Evolutionary conservation across 2,329 filamentous ascomycete species (phyloP).

Genomic region (Stagonosporopsis chrysanthemi): DNA sequence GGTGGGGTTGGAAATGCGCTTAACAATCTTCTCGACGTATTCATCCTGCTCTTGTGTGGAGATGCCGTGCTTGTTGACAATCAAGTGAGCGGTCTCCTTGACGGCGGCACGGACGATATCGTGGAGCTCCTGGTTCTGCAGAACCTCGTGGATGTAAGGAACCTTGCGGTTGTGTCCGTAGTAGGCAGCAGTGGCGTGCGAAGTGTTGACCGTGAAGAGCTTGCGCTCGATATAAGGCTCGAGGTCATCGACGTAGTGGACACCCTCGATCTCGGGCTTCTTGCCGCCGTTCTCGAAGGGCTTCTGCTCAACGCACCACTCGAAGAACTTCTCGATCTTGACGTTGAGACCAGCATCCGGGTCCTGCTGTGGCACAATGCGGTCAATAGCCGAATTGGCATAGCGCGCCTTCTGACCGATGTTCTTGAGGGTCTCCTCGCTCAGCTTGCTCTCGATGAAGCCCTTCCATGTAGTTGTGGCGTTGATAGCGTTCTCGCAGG

Average conservation of each 20-base stretch:
- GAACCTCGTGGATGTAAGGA: slow-evolving; percentile 86
- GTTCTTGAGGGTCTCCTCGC: slow-evolving; percentile 69
- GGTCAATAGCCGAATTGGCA: slow-evolving; percentile 97
- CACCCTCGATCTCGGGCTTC: slow-evolving; percentile 79
- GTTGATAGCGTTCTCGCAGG: slow-evolving; percentile 97
- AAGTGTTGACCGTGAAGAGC: slow-evolving; percentile 98
- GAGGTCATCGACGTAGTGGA: slow-evolving; percentile 92
- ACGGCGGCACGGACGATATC: slow-evolving; percentile 80
- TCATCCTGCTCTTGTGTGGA: slow-evolving; percentile 75
- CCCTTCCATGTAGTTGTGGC: slow-evolving; percentile 87
- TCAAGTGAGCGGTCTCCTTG: slow-evolving; percentile 83
- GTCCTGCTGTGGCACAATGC: slow-evolving; percentile 93
- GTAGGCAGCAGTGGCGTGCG: slow-evolving; percentile 95
- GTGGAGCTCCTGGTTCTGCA: slow-evolving; percentile 81
- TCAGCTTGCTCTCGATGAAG: slow-evolving; percentile 79
- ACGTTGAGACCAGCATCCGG: slow-evolving; percentile 83
- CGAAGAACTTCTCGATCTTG: slow-evolving; percentile 97
- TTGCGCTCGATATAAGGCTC: slow-evolving; percentile 98
- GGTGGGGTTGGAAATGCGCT: slow-evolving; percentile 90
- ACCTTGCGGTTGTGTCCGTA: slow-evolving; percentile 88
- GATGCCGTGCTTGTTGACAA: slow-evolving; percentile 87
- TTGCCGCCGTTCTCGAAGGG: slow-evolving; percentile 75
- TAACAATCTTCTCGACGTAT: slow-evolving; percentile 92
- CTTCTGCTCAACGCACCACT: slow-evolving; percentile 93
- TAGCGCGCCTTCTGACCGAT: slow-evolving; percentile 82